Evolutionary conservation across 1,284 basidiomycete species (phyloP), one percentile per base, ranked within the genome.

Genomic region (Microbotryomycetes sp.): DNA sequence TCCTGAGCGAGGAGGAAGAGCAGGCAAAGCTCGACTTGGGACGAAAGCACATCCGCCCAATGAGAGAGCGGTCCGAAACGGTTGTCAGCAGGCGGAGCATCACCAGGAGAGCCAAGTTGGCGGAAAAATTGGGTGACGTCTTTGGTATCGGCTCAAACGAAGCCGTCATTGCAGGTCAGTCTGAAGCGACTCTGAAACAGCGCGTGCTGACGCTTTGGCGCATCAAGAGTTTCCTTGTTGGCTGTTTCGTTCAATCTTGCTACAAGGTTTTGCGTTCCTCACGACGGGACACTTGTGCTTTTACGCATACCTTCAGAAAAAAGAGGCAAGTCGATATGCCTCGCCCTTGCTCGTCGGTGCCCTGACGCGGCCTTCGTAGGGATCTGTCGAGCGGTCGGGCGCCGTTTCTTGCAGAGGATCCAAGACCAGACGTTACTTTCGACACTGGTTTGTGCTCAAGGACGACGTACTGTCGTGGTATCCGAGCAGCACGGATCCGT

Each of bases 251-350:
- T 71, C 72, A 9, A 65, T 77, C 5, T 70, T 97, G 70, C 80
- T 98, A 23, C 92, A 97, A 76, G 93, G 93, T 18, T 96, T 94
- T 74, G 88, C 97, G 82, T 98, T 94, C 75, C 79, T 97, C 49
- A 97, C 94, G 2, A 88, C 87, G 67, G 84, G 85, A 4, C 89
- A 94, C 72, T 76, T 97, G 27, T 97, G 93, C 77, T 98, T 97
- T 79, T 97, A 97, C 74, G 94, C 94, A 0, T 91, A 94, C 74
- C 86, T 98, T 81, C 89, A 89, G 6, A 81, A 84, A 23, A 81
- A 85, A 78, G 90, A 93, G 81, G 90, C 90, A 65, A 52, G 78
- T 70, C 31, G 48, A 41, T 11, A 18, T 41, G 35, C 11, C n/a
- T n/a, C 54, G 55, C 2, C 52, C 55, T 41, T 54, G 59, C 18